Conservation (phyloP, 768 basidiomycete species). For the Dioszegia crocea region DNA sequence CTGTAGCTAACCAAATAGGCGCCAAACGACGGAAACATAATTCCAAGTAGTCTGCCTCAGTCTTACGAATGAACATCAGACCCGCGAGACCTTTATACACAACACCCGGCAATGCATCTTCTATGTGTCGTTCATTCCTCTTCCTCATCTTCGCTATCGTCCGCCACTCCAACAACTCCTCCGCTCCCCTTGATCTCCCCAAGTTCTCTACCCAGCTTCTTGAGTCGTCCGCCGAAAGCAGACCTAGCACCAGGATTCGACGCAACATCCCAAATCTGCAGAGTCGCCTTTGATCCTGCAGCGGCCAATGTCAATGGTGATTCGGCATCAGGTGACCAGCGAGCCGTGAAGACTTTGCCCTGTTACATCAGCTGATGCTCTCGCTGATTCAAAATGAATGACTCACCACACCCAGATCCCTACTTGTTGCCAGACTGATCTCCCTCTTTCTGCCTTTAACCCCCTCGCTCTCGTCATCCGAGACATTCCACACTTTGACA, state of each 20-base stretch:
- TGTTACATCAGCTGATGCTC: constrained; percentile 43
- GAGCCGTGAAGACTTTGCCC: constrained; percentile 93
- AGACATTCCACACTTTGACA: constrained; percentile 91
- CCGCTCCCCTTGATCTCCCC: constrained; percentile 48
- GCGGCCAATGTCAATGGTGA: constrained; percentile 82
- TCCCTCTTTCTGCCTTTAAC: constrained; percentile 37
- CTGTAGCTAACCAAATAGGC: too few relatives aligned
- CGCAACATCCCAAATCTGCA: constrained; percentile 94
- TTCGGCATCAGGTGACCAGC: constrained; percentile 83
- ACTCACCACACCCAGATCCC: constrained; percentile 83
- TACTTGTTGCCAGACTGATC: constrained; percentile 39
- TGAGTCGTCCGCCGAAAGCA: constrained; percentile 73
- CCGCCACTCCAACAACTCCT: constrained; percentile 46
- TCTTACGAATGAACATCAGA: too few relatives aligned
- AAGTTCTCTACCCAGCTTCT: constrained; percentile 64
- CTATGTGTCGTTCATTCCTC: constrained; percentile 3
- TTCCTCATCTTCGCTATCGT: constrained; percentile 53
- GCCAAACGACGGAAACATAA: too few relatives aligned
- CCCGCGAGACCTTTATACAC: too few relatives aligned
- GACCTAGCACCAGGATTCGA: constrained; percentile 76
- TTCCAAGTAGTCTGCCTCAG: too few relatives aligned
- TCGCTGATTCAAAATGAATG: not conserved
- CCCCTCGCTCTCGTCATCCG: constrained; percentile 54
- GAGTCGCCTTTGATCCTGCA: constrained; percentile 85
- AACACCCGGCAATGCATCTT: not conserved